phyloP scores from a whole-genome alignment of 331 rosid genomes.

The Malus hybrid region DNA sequence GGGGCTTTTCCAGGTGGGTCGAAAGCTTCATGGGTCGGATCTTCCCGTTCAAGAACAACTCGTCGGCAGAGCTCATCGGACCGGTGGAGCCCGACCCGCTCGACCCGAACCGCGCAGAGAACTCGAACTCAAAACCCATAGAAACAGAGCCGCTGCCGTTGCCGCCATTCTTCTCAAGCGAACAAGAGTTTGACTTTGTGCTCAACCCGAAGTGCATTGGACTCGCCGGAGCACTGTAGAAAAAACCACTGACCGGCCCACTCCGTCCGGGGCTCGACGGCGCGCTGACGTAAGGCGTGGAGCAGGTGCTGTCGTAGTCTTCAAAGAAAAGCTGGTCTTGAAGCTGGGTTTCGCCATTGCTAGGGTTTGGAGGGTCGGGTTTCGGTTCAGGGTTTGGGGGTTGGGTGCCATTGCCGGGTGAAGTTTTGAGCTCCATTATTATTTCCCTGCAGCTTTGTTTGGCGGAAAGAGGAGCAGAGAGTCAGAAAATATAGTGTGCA shows the following conservation, averaged over 20 bases:
- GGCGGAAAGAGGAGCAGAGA: neutral
- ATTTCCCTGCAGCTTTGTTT: neutral
- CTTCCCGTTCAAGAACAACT: conserved; percentile 86
- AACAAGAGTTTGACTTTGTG: conserved; percentile 9
- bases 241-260: conserved; percentile 44
- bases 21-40: conserved; percentile 93
- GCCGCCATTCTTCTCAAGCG: conserved; percentile 1
- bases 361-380: conserved; percentile 20
- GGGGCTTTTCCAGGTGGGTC: conserved; percentile 68
- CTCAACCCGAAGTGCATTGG: conserved; percentile 77
- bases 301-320: conserved; percentile 68
- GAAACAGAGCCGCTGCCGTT: conserved; percentile 20
- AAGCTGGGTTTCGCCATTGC: conserved; percentile 23
- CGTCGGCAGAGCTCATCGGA: conserved; percentile 92
- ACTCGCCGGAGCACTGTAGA: conserved; percentile 94
- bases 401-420: conserved; percentile 17
- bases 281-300: conserved; percentile 90
- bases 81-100: conserved; percentile 32
- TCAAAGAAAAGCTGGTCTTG: conserved; percentile 30
- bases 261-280: conserved; percentile 79
- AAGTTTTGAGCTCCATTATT: conserved; percentile 53
- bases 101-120: conserved; percentile 65
- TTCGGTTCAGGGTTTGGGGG: conserved; percentile 5
- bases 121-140: conserved; percentile 66
- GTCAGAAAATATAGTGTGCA: conserved; percentile 11